phyloP scores from a whole-genome alignment of 2,329 filamentous ascomycete species.

The Cytospora chrysosperma region DNA sequence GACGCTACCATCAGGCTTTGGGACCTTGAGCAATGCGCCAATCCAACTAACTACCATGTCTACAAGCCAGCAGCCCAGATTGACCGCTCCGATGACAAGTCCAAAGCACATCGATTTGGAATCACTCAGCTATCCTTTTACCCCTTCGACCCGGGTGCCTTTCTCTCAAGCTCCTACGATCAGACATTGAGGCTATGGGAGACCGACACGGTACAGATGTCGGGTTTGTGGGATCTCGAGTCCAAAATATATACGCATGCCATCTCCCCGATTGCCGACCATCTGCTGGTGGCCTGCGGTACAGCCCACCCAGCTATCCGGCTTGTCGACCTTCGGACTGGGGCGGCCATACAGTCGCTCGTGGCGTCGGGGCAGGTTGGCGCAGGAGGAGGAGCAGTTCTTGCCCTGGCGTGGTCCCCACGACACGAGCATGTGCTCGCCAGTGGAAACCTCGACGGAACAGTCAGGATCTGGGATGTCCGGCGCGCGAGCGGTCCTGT shows the following conservation, averaged over 20 bases:
- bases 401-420: constrained; percentile 79
- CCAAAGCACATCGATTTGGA: constrained; percentile 60
- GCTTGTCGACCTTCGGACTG: constrained; percentile 82
- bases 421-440: constrained; percentile 75
- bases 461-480: constrained; percentile 83
- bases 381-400: constrained; percentile 55
- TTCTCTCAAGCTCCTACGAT: constrained; percentile 76
- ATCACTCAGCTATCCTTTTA: constrained; percentile 78
- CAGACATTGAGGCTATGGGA: constrained; percentile 74
- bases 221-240: constrained; percentile 67
- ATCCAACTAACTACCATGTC: constrained; percentile 44
- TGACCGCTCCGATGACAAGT: constrained; percentile 38
- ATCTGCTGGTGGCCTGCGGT: constrained; percentile 82
- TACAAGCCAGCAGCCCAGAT: constrained; percentile 56
- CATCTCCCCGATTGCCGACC: constrained; percentile 68
- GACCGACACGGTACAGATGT: constrained; percentile 58
- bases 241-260: constrained; percentile 75
- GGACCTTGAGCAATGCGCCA: constrained; percentile 69
- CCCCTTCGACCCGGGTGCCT: constrained; percentile 72
- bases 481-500: constrained; percentile 74
- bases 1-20: constrained; percentile 83
- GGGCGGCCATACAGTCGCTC: constrained; percentile 70
- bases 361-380: constrained; percentile 55
- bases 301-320: constrained; percentile 83
- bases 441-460: constrained; percentile 82